These are phyloP conservation scores for Arctostaphylos glauca DNA, from an alignment of 148 eudicot genomes.

Conservation along the genomic window DNA sequence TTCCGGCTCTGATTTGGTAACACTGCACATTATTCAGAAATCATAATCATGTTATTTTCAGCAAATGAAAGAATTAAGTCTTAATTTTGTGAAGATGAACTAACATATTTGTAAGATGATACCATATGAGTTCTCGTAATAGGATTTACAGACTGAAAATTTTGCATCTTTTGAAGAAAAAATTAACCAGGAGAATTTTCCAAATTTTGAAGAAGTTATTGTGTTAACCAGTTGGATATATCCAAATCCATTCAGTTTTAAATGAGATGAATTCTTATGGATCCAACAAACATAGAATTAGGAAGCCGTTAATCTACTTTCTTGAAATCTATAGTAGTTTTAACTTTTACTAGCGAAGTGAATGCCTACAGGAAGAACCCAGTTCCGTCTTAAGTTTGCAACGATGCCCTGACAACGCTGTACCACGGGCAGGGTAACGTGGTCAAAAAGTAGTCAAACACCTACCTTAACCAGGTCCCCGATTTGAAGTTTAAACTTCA, in stretches of 20 bases:
- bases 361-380: no score
- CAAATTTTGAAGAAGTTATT: background rate
- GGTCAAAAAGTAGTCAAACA: no score
- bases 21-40: constrained; percentile 31
- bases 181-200: background rate
- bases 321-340: background rate
- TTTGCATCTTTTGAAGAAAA: background rate
- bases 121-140: background rate
- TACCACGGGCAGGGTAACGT: no score
- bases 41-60: background rate
- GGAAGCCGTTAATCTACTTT: background rate
- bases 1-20: constrained; percentile 39
- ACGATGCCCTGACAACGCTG: no score
- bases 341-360: no score
- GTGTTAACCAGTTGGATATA: no score
- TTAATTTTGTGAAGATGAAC: background rate
- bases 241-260: no score
- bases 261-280: no score
- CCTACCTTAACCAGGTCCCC: no score
- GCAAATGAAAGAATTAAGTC: background rate
- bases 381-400: no score
- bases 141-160: background rate
- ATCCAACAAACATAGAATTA: no score
- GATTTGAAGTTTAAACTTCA: background rate
- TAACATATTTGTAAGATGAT: background rate